Conservation (phyloP, 306 rosid genomes). For the Notholithocarpus densiflorus region DNA sequence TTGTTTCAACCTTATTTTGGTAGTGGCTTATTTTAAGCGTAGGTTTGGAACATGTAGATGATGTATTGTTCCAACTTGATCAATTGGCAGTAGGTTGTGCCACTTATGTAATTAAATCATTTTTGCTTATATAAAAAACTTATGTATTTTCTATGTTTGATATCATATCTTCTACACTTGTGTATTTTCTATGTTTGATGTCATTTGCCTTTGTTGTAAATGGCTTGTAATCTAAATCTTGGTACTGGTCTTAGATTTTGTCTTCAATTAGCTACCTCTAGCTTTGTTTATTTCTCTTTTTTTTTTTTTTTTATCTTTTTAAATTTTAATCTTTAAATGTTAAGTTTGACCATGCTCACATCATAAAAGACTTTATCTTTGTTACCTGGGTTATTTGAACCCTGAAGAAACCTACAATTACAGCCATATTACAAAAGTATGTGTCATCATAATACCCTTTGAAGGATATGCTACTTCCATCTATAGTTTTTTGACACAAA, state of each 20-base stretch:
- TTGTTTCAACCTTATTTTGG: too few species aligned
- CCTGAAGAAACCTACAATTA: neutral
- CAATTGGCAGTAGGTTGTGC: too few species aligned
- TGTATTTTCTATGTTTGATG: too few species aligned
- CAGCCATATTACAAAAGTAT: neutral
- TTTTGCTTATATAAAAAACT: too few species aligned
- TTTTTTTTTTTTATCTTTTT: neutral
- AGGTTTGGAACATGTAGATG: too few species aligned
- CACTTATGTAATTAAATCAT: too few species aligned
- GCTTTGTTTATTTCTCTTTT: neutral
- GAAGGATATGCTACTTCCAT: neutral
- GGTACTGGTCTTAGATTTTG: neutral
- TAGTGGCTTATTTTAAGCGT: too few species aligned
- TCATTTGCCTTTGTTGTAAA: neutral
- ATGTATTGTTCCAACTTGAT: too few species aligned
- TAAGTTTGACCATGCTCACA: neutral
- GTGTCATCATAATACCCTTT: neutral
- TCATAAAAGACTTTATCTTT: neutral
- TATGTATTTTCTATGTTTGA: too few species aligned
- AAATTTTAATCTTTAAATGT: neutral
- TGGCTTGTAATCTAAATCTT: neutral
- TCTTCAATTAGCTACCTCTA: neutral
- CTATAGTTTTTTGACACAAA: too few species aligned
- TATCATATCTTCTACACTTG: too few species aligned
- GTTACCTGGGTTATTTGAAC: neutral